phyloP scores from a whole-genome alignment of 2,329 filamentous ascomycete genomes.

The Nannizzia gypsea region DNA sequence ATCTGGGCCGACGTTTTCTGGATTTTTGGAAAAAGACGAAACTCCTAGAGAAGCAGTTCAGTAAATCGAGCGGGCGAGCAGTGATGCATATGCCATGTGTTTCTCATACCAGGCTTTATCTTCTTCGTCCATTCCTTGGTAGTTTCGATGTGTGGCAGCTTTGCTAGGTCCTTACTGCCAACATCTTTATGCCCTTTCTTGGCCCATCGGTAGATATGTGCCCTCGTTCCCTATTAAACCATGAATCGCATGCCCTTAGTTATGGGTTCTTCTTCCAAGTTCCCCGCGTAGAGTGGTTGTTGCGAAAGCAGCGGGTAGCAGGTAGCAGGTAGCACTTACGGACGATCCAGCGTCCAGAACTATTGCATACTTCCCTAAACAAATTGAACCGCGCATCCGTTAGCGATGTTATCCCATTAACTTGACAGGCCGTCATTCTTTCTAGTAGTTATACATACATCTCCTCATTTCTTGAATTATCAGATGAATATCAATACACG shows the following conservation, averaged over 20 bases:
- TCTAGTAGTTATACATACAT: conserved; percentile 21
- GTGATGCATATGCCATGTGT: neutral
- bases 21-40: conserved; percentile 73
- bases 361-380: conserved; percentile 63
- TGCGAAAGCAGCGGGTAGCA: conserved; percentile 9
- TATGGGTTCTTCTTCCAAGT: conserved; percentile 9
- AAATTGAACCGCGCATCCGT: conserved; percentile 11
- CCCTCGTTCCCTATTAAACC: conserved; percentile 57
- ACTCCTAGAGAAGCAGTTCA: conserved; percentile 41
- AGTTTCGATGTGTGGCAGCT: conserved; percentile 68
- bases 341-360: conserved; percentile 97
- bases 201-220: conserved; percentile 90
- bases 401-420: conserved; percentile 12
- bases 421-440: no score
- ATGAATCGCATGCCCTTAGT: conserved; percentile 15
- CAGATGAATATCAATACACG: neutral
- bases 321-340: conserved; percentile 34
- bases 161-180: conserved; percentile 48
- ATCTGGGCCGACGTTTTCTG: conserved; percentile 63
- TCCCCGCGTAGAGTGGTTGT: neutral
- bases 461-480: conserved; percentile 29
- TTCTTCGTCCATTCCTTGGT: conserved; percentile 87
- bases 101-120: conserved; percentile 61
- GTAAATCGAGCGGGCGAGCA: neutral
- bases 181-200: conserved; percentile 53